Percentiles rank a stretch among this genome's conserved stretches.
phyloP scores from a whole-genome alignment of 441 rosid species.

The Eruca vesicaria region DNA sequence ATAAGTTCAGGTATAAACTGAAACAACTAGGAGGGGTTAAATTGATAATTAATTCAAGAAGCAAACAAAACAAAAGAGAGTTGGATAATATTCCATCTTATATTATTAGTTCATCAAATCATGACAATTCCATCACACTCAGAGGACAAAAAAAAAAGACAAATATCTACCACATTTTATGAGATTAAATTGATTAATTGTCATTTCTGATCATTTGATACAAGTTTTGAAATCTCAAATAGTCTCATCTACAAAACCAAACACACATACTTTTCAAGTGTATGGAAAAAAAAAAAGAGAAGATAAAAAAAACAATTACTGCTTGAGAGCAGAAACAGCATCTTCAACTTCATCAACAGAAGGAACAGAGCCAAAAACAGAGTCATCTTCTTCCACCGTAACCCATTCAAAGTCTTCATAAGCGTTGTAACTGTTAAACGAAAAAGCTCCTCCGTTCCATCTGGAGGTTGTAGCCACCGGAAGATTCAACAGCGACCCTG shows the following conservation, averaged over 20 bases:
- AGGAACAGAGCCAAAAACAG: conserved; percentile 67
- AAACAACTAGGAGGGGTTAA: neutral
- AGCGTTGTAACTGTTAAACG: conserved; percentile 30
- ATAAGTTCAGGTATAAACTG: neutral
- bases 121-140: conserved; percentile 26
- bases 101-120: conserved; percentile 17
- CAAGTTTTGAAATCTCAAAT: conserved; percentile 6
- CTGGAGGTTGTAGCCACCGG: conserved; percentile 45
- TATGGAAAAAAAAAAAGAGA: neutral
- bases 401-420: conserved; percentile 74
- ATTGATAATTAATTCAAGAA: neutral
- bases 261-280: neutral
- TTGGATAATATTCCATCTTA: neutral
- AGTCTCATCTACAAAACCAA: neutral
- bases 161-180: neutral
- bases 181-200: neutral
- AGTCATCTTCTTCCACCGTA: conserved; percentile 52
- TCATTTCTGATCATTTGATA: neutral
- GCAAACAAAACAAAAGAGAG: neutral
- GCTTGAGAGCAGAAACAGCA: conserved; percentile 75
- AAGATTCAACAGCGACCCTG: conserved; percentile 34
- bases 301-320: conserved; percentile 36
- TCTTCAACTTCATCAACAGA: conserved; percentile 76
- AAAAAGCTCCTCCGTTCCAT: conserved; percentile 32
- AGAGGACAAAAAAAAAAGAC: neutral